Evolutionary conservation across 805 yeast genomes (phyloP).

Genomic region (Kuraishia capsulata): DNA sequence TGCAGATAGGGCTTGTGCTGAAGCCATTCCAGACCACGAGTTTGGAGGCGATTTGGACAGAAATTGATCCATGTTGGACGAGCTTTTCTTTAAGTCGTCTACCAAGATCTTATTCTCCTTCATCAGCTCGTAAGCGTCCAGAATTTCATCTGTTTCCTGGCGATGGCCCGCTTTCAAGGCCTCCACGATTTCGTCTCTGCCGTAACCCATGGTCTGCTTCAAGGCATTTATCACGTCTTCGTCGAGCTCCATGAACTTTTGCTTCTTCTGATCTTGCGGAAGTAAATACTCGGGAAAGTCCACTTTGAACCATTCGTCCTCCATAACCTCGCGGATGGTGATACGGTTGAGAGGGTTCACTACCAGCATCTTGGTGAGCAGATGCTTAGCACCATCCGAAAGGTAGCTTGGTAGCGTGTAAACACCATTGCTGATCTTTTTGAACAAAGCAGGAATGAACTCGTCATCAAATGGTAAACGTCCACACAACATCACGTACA

Average conservation of each 20-base stretch:
- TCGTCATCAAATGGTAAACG: slow-evolving; percentile 95
- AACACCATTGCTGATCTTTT: slow-evolving; percentile 87
- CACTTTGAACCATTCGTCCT: slow-evolving; percentile 87
- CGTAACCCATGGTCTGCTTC: slow-evolving; percentile 82
- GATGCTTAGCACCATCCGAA: slow-evolving; percentile 74
- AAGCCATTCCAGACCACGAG: slow-evolving; percentile 5
- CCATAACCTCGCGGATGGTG: slow-evolving; percentile 84
- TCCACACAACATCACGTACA: slow-evolving; percentile 94
- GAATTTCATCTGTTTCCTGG: slow-evolving; percentile 58
- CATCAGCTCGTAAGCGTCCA: slow-evolving; percentile 79
- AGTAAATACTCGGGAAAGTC: slow-evolving; percentile 73
- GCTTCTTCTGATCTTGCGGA: slow-evolving; percentile 36
- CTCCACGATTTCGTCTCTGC: slow-evolving; percentile 70
- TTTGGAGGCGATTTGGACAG: slow-evolving; percentile 58
- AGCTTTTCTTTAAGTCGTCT: slow-evolving; percentile 49
- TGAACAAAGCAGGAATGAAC: slow-evolving; percentile 87
- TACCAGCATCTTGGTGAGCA: slow-evolving; percentile 83
- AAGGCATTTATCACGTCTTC: slow-evolving; percentile 70
- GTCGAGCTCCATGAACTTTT: slow-evolving; percentile 37
- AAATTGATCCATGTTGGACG: slow-evolving; percentile 46
- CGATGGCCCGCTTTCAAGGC: slow-evolving; percentile 35
- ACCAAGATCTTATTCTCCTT: slow-evolving; percentile 69
- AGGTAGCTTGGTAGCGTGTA: slow-evolving; percentile 83
- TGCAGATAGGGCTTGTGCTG: slow-evolving; percentile 20
- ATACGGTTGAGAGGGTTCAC: slow-evolving; percentile 92